phyloP scores from a whole-genome alignment of 2,329 filamentous ascomycete species.

The Macrophomina tecta region DNA sequence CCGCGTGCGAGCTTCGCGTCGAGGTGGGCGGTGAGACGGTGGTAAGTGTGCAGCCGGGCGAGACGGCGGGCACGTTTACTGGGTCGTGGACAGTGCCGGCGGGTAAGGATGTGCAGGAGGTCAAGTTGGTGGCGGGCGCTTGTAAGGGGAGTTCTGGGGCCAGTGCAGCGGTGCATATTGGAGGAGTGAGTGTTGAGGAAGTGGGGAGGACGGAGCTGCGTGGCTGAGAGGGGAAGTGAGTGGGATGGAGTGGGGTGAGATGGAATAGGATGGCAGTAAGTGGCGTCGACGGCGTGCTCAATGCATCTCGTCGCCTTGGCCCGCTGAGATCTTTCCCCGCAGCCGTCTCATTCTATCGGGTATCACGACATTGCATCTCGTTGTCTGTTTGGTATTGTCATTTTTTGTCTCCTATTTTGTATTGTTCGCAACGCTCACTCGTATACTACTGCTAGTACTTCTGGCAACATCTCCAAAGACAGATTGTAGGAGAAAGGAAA shows the following conservation, averaged over 20 bases:
- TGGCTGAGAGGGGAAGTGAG: not conserved
- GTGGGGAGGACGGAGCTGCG: not conserved
- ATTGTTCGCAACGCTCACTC: slow-evolving; percentile 11
- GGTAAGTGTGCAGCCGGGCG: not conserved
- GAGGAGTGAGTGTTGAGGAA: not conserved
- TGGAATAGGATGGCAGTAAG: not conserved
- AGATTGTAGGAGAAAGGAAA: not conserved
- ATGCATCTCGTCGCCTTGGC: not conserved
- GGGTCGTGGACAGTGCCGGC: slow-evolving; percentile 23
- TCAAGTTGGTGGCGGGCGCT: not conserved
- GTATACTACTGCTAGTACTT: not conserved
- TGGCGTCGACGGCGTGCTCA: not conserved
- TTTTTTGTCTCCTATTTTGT: not conserved
- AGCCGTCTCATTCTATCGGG: not conserved
- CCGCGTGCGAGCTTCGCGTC: not conserved
- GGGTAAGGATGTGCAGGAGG: not conserved
- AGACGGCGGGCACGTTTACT: not conserved
- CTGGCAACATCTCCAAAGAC: not conserved
- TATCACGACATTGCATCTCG: not conserved
- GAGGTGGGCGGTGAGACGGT: not conserved
- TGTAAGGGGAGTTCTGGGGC: not conserved
- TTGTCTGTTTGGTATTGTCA: not conserved
- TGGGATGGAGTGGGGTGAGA: not conserved
- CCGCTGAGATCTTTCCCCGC: too few relatives aligned
- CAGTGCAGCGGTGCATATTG: not conserved